Evolutionary conservation across 2,329 filamentous ascomycete species (phyloP).

Genomic region (Fusarium chlamydosporum): DNA sequence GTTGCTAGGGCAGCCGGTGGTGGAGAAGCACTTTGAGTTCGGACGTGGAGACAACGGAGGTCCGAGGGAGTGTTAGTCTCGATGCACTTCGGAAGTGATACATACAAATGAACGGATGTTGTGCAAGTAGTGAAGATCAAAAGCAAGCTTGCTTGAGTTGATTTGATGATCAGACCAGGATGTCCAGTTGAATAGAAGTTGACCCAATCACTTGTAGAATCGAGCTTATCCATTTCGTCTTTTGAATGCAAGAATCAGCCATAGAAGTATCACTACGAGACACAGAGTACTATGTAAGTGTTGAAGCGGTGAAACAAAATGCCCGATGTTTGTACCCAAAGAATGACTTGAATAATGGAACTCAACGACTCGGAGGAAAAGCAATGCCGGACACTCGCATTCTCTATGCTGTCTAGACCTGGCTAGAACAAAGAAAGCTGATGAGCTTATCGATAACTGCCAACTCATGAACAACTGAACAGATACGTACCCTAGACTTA

Average conservation of each 20-base stretch:
- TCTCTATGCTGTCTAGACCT: neutral
- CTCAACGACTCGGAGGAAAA: neutral
- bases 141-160: neutral
- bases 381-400: neutral
- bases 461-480: neutral
- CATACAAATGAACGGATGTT: neutral
- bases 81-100: neutral
- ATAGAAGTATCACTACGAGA: neutral
- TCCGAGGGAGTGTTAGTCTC: conserved; percentile 7
- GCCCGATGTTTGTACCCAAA: neutral
- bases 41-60: neutral
- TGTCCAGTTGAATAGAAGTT: no score
- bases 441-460: no score
- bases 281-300: neutral
- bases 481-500: conserved; percentile 8
- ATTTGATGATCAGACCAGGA: neutral
- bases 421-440: no score
- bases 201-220: neutral
- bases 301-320: neutral
- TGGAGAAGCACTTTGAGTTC: conserved; percentile 1
- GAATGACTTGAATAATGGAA: neutral
- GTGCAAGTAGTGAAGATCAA: neutral
- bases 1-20: conserved; percentile 34
- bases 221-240: neutral
- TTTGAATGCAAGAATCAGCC: neutral